Base-by-base conservation (phyloP, 2,329 filamentous ascomycete genomes). In the Grosmannia penicillata region DNA sequence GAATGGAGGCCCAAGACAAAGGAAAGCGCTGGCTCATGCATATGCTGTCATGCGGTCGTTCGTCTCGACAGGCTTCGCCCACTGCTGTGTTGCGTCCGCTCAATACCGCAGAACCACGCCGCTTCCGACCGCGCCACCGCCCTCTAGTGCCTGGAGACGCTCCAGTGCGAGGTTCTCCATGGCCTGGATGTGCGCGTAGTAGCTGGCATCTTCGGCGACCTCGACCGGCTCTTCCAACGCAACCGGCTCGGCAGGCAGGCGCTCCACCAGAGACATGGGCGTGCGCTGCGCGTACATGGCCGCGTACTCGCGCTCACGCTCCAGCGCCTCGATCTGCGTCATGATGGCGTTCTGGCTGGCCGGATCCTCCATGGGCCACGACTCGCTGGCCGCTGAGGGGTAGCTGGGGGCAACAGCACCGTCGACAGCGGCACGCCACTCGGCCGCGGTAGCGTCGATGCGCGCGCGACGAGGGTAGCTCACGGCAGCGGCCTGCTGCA, bases 401-500 rank as follows among this genome's bases (percentile, higher is more conserved):
- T n/a, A n/a, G n/a, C n/a, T n/a, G n/a, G n/a, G n/a, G n/a, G n/a
- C n/a, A n/a, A n/a, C n/a, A n/a, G n/a, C n/a, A n/a, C n/a, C n/a
- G n/a, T n/a, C n/a, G n/a, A n/a, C n/a, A n/a, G n/a, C n/a, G n/a
- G n/a, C n/a, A n/a, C n/a, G n/a, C n/a, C n/a, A n/a, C n/a, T n/a
- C n/a, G n/a, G n/a, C n/a, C n/a, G n/a, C n/a, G n/a, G n/a, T n/a
- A n/a, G n/a, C n/a, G n/a, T n/a, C n/a, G n/a, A n/a, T n/a, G n/a
- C n/a, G n/a, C n/a, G n/a, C 8, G 52, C 42, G 38, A 58, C 51
- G 25, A 55, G 44, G 41, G 44, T 29, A 48, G 27, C 57, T 57
- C 28, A 53, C 51, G 5, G 48, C 42, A 19, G 60, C 44, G 15
- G 61, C 58, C 36, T 55, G 43, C 4, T 52, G 43, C 2, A 68